phyloP scores from a whole-genome alignment of 192 early-diverging fungal genomes.

The Dissophora ornata region DNA sequence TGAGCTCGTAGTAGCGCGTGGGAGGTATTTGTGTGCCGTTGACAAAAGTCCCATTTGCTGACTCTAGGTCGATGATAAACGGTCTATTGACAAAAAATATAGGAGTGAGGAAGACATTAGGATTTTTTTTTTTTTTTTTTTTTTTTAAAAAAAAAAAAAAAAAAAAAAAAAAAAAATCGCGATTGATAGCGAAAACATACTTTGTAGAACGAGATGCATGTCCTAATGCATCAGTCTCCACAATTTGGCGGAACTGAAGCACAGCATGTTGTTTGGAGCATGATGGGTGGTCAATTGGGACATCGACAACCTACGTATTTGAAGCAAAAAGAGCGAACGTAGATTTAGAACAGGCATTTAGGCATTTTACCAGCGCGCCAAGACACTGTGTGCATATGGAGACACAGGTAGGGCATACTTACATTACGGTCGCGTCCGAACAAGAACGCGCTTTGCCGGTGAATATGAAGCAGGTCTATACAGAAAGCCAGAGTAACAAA shows the following conservation, averaged over 20 bases:
- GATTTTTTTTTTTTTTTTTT: no score
- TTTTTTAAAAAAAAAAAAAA: no score
- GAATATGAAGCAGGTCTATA: constrained; percentile 85
- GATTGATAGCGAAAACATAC: constrained; percentile 46
- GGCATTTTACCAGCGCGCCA: no score
- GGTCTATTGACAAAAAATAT: no score
- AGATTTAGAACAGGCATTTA: neutral
- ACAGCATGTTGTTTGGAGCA: constrained; percentile 96
- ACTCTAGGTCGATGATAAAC: constrained; percentile 93
- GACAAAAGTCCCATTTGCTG: constrained; percentile 91
- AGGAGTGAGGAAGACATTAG: no score
- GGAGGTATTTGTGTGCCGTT: constrained; percentile 81
- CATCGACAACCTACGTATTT: constrained; percentile 76
- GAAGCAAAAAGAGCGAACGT: neutral
- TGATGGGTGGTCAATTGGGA: constrained; percentile 95
- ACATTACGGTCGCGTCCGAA: constrained; percentile 88
- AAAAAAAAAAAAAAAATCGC: constrained; percentile 9
- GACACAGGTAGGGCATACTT: constrained; percentile 22
- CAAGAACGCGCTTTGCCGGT: constrained; percentile 87
- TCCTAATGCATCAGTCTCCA: constrained; percentile 59
- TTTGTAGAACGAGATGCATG: constrained; percentile 62
- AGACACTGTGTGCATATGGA: no score
- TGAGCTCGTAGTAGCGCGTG: constrained; percentile 87
- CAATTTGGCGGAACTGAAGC: constrained; percentile 84
- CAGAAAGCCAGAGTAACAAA: no score